Conservation (phyloP, 768 basidiomycete species). For the Goffeauzyma gilvescens region DNA sequence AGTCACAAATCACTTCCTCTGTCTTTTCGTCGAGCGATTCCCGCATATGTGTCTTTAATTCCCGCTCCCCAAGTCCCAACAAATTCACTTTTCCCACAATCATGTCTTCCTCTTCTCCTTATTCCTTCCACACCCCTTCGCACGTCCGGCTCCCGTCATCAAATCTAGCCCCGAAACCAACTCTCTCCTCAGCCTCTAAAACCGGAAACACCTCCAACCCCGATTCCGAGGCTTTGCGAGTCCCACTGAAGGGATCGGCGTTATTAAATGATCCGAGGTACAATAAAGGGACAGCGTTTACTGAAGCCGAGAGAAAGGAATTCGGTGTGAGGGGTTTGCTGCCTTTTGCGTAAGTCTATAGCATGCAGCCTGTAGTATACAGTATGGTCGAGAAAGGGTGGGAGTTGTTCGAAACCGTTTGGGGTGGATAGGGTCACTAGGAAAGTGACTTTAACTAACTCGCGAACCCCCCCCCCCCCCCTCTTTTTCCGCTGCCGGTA, state of each 20-base stretch:
- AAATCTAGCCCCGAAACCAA: too few relatives aligned
- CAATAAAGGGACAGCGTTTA: slow-evolving; percentile 54
- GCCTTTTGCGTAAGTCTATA: slow-evolving; percentile 16
- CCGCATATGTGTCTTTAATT: too few relatives aligned
- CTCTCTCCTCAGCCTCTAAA: too few relatives aligned
- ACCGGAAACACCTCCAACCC: too few relatives aligned
- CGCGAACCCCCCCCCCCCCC: slow-evolving; percentile 11
- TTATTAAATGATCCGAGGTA: slow-evolving; percentile 47
- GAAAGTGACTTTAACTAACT: neutral
- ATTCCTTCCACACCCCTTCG: too few relatives aligned
- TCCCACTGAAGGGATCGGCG: slow-evolving; percentile 41
- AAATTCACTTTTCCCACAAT: too few relatives aligned
- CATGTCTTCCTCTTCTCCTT: too few relatives aligned
- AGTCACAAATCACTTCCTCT: too few relatives aligned
- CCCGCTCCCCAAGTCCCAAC: too few relatives aligned
- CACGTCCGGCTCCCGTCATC: too few relatives aligned
- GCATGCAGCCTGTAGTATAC: neutral
- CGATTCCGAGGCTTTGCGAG: too few relatives aligned
- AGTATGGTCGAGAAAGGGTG: neutral
- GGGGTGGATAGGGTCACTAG: neutral
- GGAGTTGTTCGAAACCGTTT: neutral
- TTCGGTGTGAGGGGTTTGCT: slow-evolving; percentile 41
- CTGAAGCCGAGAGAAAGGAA: slow-evolving; percentile 44
- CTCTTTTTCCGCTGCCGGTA: neutral
- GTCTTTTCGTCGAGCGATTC: too few relatives aligned